phyloP scores from a whole-genome alignment of 257 asterid species.

The Echites panduratus region DNA sequence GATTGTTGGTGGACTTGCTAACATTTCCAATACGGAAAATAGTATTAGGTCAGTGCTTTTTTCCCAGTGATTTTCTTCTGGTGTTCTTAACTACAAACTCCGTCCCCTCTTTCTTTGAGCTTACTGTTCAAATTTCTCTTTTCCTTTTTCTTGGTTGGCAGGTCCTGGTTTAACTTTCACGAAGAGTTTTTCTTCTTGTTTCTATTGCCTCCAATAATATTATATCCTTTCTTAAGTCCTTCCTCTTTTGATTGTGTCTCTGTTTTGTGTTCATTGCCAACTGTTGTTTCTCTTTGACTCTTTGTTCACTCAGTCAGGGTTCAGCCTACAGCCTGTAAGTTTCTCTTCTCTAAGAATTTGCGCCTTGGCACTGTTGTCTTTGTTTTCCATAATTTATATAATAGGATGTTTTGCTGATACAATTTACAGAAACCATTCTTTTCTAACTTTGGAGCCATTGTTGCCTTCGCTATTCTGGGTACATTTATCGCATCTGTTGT shows the following conservation, averaged over 20 bases:
- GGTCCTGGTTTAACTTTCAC: constrained; percentile 99
- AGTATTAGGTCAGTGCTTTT: constrained; percentile 57
- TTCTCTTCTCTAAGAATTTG: constrained; percentile 9
- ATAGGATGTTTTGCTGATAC: constrained; percentile 15
- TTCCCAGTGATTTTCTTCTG: neutral
- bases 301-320: constrained; percentile 81
- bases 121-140: neutral
- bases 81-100: neutral
- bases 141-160: constrained; percentile 28
- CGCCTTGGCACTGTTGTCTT: neutral
- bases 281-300: constrained; percentile 51
- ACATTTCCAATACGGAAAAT: constrained; percentile 74
- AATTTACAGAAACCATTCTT: constrained; percentile 88
- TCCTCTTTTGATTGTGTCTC: neutral
- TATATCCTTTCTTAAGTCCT: constrained; percentile 58
- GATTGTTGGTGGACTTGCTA: constrained; percentile 88
- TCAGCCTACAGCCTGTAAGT: constrained; percentile 94
- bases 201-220: constrained; percentile 94
- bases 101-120: neutral
- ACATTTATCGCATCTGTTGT: constrained; percentile 85
- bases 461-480: constrained; percentile 83
- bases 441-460: constrained; percentile 96
- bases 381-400: neutral
- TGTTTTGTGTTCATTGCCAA: constrained; percentile 15
- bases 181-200: constrained; percentile 98